These are phyloP conservation scores for Betula pendula DNA, from an alignment of 306 rosid species.

Conservation along the genomic window DNA sequence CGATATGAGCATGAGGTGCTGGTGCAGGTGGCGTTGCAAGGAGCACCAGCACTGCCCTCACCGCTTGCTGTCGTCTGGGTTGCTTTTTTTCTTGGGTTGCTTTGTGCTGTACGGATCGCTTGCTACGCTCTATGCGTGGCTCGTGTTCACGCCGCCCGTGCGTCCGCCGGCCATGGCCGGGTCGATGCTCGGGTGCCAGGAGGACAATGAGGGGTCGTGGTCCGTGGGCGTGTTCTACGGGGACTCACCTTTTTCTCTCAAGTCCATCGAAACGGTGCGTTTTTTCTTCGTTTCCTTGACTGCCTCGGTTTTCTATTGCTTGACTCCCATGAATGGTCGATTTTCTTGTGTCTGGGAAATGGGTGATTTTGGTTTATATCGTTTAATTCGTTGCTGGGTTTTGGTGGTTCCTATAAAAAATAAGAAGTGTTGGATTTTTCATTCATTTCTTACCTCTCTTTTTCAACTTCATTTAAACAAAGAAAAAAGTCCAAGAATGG, in stretches of 20 bases:
- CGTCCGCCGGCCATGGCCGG: constrained; percentile 27
- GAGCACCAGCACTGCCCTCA: constrained; percentile 46
- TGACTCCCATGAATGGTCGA: no score
- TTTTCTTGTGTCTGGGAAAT: no score
- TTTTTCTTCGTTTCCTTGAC: background rate
- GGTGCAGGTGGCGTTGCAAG: constrained; percentile 56
- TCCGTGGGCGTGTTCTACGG: constrained; percentile 92
- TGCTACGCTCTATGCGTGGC: constrained; percentile 77
- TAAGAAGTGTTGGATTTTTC: no score
- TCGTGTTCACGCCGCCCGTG: constrained; percentile 67
- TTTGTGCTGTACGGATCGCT: constrained; percentile 76
- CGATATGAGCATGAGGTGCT: constrained; percentile 57
- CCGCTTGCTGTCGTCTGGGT: constrained; percentile 67
- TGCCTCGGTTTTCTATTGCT: background rate
- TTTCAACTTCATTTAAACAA: background rate
- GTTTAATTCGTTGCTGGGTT: no score
- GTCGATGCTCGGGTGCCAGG: constrained; percentile 66
- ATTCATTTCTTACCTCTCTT: background rate
- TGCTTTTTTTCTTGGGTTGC: constrained; percentile 71
- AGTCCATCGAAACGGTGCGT: constrained; percentile 84
- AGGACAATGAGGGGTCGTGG: constrained; percentile 99
- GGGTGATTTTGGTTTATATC: no score
- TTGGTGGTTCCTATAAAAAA: no score
- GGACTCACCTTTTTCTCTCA: constrained; percentile 78
- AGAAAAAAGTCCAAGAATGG: background rate